Base-by-base conservation (phyloP, 176 grass and related monocot genomes). In the Eragrostis nindensis region DNA sequence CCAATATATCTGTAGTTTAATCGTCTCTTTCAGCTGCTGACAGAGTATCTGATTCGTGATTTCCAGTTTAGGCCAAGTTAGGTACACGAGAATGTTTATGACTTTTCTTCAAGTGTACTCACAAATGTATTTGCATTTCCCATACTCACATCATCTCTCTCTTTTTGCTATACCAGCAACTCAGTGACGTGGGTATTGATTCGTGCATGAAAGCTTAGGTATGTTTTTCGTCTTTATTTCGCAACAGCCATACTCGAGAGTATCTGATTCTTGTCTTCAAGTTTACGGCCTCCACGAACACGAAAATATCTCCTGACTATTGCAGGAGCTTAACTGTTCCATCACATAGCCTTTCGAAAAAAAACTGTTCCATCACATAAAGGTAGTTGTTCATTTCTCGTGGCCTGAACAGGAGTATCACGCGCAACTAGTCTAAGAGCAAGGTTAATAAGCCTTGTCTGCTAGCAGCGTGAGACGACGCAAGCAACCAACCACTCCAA, bases 1-100 rank as follows among this genome's bases (percentile, higher is more conserved):
- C 54, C 55, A 57, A 62, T 87, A 56, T 87, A 67, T 47, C 61
- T 32, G 38, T 62, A 50, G 14, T 39, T 78, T 52, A 29, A 15
- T 25, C 29, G 6, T 9, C 12, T 50, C 42, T 67, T 40, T 62
- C 41, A 3, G 26, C 29, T 29, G 70, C 11, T 26, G 25, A 32
- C 60, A 32, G 60, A 15, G 25, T 27, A 61, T 61, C 57, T 14
- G 24, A 27, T 61, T 12, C 57, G 57, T 27, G 26, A 24, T 61
- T 61, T 61, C 57, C 24, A 13, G 57, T 61, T 61, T 61, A 61
- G 56, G 24, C 24, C 57, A 27, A 25, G 57, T 61, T 61, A 61
- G 57, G 57, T 13, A 10, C 10, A 14, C 10, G 55, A 61, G 57
- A 61, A 26, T 61, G 57, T 61, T 61, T 61, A 61, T 2, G 57